These are phyloP conservation scores for Termitomyces sp. DNA, from an alignment of 768 basidiomycete species.

Conservation along the genomic window DNA sequence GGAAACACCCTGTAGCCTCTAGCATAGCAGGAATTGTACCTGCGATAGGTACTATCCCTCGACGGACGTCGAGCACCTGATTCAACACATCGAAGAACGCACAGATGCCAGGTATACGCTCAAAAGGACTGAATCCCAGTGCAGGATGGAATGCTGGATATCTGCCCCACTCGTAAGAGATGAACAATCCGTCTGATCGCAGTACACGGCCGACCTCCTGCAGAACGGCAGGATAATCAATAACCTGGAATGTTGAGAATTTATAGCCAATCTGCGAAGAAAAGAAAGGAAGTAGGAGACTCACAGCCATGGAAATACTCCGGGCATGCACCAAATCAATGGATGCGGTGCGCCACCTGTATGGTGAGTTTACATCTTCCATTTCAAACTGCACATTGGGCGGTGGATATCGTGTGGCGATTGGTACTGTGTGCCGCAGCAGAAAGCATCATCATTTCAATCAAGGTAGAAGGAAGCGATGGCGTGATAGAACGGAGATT, in stretches of 20 bases:
- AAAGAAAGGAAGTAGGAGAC: slow-evolving; percentile 18
- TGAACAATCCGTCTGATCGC: slow-evolving; percentile 64
- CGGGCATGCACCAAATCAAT: slow-evolving; percentile 70
- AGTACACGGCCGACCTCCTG: slow-evolving; percentile 59
- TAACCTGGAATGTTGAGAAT: slow-evolving; percentile 35
- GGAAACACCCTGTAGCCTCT: slow-evolving; percentile 32
- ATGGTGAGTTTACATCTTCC: slow-evolving; percentile 49
- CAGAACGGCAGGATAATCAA: slow-evolving; percentile 47
- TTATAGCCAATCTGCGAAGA: neutral
- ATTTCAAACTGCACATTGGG: slow-evolving; percentile 64
- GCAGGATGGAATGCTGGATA: slow-evolving; percentile 33
- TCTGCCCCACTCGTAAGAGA: slow-evolving; percentile 57
- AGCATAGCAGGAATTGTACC: slow-evolving; percentile 34
- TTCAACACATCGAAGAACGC: slow-evolving; percentile 35
- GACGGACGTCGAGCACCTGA: slow-evolving; percentile 23
- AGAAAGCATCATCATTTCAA: neutral
- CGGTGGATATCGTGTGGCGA: slow-evolving; percentile 58
- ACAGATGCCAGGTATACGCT: slow-evolving; percentile 34
- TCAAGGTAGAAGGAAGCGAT: slow-evolving; percentile 10
- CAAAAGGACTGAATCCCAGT: slow-evolving; percentile 18
- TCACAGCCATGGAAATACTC: slow-evolving; percentile 52
- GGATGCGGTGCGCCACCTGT: slow-evolving; percentile 45
- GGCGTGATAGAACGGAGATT: slow-evolving; percentile 4
- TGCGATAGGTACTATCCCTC: slow-evolving; percentile 35
- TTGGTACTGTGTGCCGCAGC: slow-evolving; percentile 47